phyloP scores from a whole-genome alignment of 2,329 filamentous ascomycete genomes.

The Geoglossum cookeanum region DNA sequence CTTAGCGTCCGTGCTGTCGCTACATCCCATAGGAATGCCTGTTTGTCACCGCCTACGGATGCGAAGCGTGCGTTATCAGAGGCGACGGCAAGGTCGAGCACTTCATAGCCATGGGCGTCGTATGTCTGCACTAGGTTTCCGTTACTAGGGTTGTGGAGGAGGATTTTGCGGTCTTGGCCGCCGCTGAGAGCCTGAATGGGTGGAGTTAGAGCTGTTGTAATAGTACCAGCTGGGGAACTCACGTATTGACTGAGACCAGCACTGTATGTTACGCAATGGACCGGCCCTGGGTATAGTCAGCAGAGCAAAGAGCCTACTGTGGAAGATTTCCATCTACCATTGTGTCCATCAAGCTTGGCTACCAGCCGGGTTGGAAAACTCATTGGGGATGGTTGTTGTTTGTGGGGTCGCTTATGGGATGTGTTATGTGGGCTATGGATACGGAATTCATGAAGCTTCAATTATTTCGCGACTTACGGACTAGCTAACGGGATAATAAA shows the following conservation, averaged over 20 bases:
- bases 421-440: no score
- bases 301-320: not conserved
- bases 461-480: not conserved
- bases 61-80: conserved; percentile 68
- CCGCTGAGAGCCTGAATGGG: conserved; percentile 47
- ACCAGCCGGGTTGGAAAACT: conserved; percentile 23
- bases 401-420: not conserved
- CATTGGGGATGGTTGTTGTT: conserved; percentile 15
- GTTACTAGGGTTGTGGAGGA: conserved; percentile 52
- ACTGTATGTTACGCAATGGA: conserved; percentile 32
- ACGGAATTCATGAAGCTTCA: not conserved
- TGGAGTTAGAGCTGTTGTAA: not conserved
- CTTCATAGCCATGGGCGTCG: conserved; percentile 75
- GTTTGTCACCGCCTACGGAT: conserved; percentile 75
- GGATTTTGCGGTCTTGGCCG: conserved; percentile 64
- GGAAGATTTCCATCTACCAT: conserved; percentile 10
- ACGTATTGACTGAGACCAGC: conserved; percentile 28
- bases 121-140: conserved; percentile 63
- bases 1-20: conserved; percentile 56
- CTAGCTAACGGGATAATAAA: conserved; percentile 2
- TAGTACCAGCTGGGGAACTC: conserved; percentile 5
- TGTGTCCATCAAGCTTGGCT: conserved; percentile 23
- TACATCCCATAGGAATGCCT: conserved; percentile 91
- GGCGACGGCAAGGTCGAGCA: conserved; percentile 58
- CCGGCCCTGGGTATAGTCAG: conserved; percentile 18